phyloP scores from a whole-genome alignment of 2,329 filamentous ascomycete species.

The Fusarium zealandicum region DNA sequence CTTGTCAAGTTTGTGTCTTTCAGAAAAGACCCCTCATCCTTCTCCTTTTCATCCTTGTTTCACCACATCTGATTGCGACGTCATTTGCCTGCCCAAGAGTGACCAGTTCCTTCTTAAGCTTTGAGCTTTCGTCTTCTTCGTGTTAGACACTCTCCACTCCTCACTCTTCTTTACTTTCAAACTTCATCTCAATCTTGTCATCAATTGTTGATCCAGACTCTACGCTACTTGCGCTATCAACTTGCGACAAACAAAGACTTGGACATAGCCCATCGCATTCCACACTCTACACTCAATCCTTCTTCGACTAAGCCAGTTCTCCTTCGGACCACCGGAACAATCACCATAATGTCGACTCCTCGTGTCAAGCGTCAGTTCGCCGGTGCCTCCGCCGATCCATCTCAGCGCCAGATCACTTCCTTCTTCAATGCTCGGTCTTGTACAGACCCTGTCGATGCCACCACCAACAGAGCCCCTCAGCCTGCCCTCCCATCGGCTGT shows the following conservation, averaged over 20 bases:
- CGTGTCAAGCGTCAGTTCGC: constrained; percentile 69
- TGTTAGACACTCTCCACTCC: constrained; percentile 31
- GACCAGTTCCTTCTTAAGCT: constrained; percentile 1
- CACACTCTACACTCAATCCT: not conserved
- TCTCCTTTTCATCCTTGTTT: constrained; percentile 26
- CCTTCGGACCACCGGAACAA: not conserved
- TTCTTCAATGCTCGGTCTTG: constrained; percentile 60
- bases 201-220: not conserved
- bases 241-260: not conserved
- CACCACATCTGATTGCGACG: constrained; percentile 19
- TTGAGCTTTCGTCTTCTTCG: not conserved
- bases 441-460: constrained; percentile 39
- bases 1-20: constrained; percentile 8
- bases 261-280: constrained; percentile 2
- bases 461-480: constrained; percentile 41
- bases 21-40: constrained; percentile 14
- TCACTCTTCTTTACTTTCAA: constrained; percentile 1
- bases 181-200: not conserved
- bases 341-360: constrained; percentile 57
- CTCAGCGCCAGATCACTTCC: constrained; percentile 69
- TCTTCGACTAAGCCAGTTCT: not conserved
- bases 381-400: constrained; percentile 63
- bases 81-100: constrained; percentile 14
- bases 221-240: no score
- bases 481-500: constrained; percentile 68